These are phyloP conservation scores for Mallotus japonicus DNA, from an alignment of 441 rosid species.

Conservation along the genomic window DNA sequence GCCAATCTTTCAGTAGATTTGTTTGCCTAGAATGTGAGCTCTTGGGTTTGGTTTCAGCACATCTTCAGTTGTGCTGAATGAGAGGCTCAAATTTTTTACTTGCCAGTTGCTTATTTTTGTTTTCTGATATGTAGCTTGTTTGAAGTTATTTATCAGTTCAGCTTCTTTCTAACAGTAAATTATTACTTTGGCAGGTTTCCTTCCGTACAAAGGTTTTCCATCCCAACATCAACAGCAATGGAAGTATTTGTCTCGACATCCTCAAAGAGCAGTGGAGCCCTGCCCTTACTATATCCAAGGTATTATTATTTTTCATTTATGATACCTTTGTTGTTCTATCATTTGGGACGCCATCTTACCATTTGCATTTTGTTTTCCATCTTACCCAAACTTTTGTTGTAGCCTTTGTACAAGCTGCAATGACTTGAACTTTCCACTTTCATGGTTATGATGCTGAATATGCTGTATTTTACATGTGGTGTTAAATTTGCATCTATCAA, in stretches of 20 bases:
- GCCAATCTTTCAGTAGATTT: not conserved
- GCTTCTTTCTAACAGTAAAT: not conserved
- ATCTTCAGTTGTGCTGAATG: not conserved
- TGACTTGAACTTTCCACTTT: not conserved
- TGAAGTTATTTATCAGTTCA: not conserved
- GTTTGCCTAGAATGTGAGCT: not conserved
- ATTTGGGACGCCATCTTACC: not conserved
- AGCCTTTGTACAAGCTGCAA: not conserved
- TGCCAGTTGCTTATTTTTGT: not conserved
- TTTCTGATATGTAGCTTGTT: not conserved
- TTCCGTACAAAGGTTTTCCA: conserved; percentile 84
- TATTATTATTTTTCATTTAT: conserved; percentile 12
- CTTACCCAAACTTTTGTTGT: not conserved
- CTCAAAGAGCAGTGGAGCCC: conserved; percentile 89
- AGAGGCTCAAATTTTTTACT: not conserved
- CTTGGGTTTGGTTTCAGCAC: too few relatives aligned
- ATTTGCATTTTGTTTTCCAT: not conserved
- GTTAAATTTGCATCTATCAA: too few relatives aligned
- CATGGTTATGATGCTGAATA: too few relatives aligned
- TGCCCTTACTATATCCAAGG: conserved; percentile 83
- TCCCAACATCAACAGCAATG: conserved; percentile 83
- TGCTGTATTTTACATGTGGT: not conserved
- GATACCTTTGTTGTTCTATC: not conserved
- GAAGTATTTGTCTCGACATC: conserved; percentile 86
- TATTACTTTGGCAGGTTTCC: conserved; percentile 48